Evolutionary conservation across 139 green algal species (phyloP), one percentile per base, ranked within the genome.

Genomic region (Micromonas pusilla): DNA sequence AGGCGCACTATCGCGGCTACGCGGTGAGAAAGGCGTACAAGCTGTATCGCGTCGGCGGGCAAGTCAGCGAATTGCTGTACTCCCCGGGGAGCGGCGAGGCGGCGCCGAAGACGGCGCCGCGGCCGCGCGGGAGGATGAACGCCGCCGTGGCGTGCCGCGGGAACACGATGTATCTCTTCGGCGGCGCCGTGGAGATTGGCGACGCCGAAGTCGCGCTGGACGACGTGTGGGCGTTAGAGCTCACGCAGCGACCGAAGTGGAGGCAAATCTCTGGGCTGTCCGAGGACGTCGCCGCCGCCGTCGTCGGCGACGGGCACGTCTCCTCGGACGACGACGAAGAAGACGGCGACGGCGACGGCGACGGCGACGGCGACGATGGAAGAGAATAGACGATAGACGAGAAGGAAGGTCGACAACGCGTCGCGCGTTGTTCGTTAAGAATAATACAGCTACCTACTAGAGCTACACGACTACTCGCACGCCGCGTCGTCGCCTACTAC

Each of bases 21-120:
- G 25, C 31, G 23, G 77, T 82, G 53, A n/a, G 77, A 52, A 77
- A 81, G 38, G 74, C 54, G 36, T 93, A 92, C 80, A 88, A 90
- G 60, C 74, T 90, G 26, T 97, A 97, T 79, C 39, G 66, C 34
- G 28, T 82, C 33, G 77, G 77, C 6, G 77, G 77, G 21, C 52
- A 62, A 21, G 70, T 79, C 23, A 70, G 80, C 66, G 92, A 97
- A 86, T 80, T 98, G 21, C 86, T 98, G 26, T 98, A 98, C 85
- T 91, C 83, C 0, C 93, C 93, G 3, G 72, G 72, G 0, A 70
- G 25, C 2, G 72, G 72, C 1, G 54, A 71, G 33, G 57, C 32
- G 26, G 32, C 72, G 32, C 72, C 72, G 32, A 78, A 78, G 16
- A 30, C 53, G 54, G 19, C 31, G 26, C 64, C 76, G 9, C 26